phyloP scores from a whole-genome alignment of 1,139 yeast genomes.

The Nakaseomyces glabratus region DNA sequence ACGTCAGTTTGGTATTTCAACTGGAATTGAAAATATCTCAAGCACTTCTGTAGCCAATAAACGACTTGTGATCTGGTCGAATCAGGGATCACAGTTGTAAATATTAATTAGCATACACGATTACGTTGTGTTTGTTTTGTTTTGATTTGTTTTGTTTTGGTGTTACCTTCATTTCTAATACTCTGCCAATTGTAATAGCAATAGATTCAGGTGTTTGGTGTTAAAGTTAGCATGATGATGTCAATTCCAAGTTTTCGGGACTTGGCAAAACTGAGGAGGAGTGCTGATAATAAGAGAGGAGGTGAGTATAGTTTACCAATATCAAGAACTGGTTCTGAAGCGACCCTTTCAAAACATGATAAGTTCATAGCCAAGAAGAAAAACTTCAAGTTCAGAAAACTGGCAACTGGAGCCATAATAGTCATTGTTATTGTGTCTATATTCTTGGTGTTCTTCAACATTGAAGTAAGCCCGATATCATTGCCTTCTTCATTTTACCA shows the following conservation, averaged over 20 bases:
- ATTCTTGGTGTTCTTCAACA: not conserved
- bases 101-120: no score
- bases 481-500: slow-evolving; percentile 1
- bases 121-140: no score
- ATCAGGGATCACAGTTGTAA: no score
- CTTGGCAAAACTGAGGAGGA: slow-evolving; percentile 2
- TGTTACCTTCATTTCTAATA: no score
- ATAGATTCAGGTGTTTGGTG: no score
- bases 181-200: slow-evolving; percentile 4
- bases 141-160: no score
- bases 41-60: no score
- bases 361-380: slow-evolving; percentile 4
- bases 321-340: slow-evolving; percentile 1
- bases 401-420: no score
- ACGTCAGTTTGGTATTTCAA: no score
- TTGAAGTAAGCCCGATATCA: not conserved
- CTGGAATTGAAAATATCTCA: no score
- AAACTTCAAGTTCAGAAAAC: not conserved
- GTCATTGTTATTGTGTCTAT: no score
- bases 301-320: slow-evolving; percentile 1
- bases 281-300: not conserved
- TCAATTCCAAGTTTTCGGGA: slow-evolving; percentile 3
- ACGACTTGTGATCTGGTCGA: no score
- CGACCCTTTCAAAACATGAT: slow-evolving; percentile 1
- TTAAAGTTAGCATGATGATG: not conserved